Evolutionary conservation across 306 rosid species (phyloP).

Genomic region (Crataegus laevigata): DNA sequence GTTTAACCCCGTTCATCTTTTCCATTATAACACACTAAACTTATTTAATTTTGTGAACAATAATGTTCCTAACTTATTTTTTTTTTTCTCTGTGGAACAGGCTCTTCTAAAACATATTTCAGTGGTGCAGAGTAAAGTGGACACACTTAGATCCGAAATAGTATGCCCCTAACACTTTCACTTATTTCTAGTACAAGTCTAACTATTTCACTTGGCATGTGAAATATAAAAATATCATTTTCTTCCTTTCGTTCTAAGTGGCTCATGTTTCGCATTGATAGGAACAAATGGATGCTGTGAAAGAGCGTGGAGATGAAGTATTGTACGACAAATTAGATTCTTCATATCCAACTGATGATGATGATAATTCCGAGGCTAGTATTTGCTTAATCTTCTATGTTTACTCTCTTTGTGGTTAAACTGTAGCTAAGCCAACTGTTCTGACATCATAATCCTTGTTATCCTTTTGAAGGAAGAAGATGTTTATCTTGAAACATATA

Average conservation of each 20-base stretch:
- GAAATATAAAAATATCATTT: background rate
- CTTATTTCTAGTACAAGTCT: conserved; percentile 4
- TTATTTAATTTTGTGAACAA: background rate
- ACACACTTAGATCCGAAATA: conserved; percentile 57
- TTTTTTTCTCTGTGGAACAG: conserved; percentile 37
- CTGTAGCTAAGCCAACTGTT: background rate
- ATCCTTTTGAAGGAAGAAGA: conserved; percentile 32
- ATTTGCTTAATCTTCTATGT: background rate
- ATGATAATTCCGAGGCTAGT: conserved; percentile 55
- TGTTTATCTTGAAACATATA: conserved; percentile 41
- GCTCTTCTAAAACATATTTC: conserved; percentile 69
- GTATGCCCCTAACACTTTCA: conserved; percentile 37
- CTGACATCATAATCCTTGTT: background rate
- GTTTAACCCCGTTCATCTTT: background rate
- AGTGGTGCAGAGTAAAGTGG: conserved; percentile 53
- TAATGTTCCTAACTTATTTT: conserved; percentile 10
- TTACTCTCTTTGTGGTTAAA: background rate
- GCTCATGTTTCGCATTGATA: conserved; percentile 21
- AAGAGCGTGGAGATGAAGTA: conserved; percentile 63
- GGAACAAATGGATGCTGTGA: conserved; percentile 74
- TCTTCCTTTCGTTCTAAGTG: background rate
- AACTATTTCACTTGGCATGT: background rate
- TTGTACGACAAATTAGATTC: conserved; percentile 62
- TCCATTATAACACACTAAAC: background rate
- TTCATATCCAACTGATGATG: conserved; percentile 56